Base-by-base conservation (phyloP, 257 asterid species). In the Solanum chiquidenum region DNA sequence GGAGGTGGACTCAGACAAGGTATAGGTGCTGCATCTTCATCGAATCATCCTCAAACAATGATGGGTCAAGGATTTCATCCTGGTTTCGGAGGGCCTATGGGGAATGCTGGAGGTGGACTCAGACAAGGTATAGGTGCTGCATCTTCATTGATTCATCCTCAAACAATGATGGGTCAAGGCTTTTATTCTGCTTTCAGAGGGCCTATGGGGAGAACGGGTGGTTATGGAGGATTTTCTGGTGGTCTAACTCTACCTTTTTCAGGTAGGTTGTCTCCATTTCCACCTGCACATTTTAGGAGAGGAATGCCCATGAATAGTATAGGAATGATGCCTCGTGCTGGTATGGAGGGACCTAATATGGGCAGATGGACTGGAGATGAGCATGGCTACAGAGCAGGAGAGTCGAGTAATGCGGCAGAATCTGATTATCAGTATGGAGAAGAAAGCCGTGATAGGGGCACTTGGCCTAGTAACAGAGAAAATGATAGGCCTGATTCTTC, bases 331-430 rank as follows among this genome's bases (percentile, higher is more conserved):
- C 95, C 96, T 33, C 68, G 86, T 62, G 77, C 94, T 34, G 98
- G 96, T 55, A 89, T 96, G 90, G 98, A 91, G 86, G 98, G 98
- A 12, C 98, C 95, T 73, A 91, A 92, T 83, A 86, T 92, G 94
- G 98, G 93, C 16, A 98, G 98, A 86, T 92, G 98, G 99, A 92
- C 92, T 29, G 94, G 98, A 64, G 98, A 95, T 29, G 99, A 95
- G 87, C 96, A 94, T 87, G 98, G 96, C 23, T 94, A 90, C 42
- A 91, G 98, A 90, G 98, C 91, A 38, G 96, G 96, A 84, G 98
- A 96, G 92, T 93, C 98, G 88, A 95, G 98, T 87, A 94, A 92
- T 89, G 98, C 89, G 35, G 98, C 95, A 86, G 98, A 96, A 52
- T 96, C 94, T 91, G 98, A 96, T 31, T 94, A 92, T 91, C 96